These are phyloP conservation scores for Phoma sp. DNA, from an alignment of 2,329 filamentous ascomycete species.

Conservation along the genomic window DNA sequence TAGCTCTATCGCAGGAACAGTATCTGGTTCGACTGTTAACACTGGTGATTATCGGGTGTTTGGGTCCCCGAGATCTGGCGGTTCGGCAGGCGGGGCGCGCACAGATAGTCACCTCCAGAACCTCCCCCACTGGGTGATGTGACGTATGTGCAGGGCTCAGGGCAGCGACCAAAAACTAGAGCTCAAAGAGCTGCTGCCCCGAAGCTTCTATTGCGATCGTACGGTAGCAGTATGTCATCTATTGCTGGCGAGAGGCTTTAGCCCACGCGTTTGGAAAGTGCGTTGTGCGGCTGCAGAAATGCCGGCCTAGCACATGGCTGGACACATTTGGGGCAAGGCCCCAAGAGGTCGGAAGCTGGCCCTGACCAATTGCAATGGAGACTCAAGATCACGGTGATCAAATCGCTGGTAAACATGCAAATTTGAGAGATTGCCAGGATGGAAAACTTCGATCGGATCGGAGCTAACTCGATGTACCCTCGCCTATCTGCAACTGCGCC, in stretches of 20 bases:
- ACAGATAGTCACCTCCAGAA: neutral
- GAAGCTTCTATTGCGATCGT: neutral
- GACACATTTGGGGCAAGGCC: neutral
- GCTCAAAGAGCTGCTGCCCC: neutral
- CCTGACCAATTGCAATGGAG: neutral
- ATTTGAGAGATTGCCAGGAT: slow-evolving; percentile 7
- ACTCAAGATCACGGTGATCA: neutral
- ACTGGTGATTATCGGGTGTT: slow-evolving; percentile 8
- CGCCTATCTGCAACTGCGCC: slow-evolving; percentile 15
- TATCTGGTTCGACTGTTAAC: slow-evolving; percentile 1
- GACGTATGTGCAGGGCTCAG: slow-evolving; percentile 7
- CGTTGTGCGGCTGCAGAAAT: neutral
- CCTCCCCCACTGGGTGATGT: slow-evolving; percentile 4
- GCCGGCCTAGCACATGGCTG: slow-evolving; percentile 2
- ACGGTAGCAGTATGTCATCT: neutral
- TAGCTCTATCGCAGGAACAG: slow-evolving; percentile 10
- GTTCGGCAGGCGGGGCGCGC: neutral
- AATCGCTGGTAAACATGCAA: slow-evolving; percentile 16
- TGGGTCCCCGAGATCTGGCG: slow-evolving; percentile 14
- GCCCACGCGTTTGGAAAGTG: neutral
- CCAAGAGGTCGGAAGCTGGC: neutral
- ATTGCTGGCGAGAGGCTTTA: neutral
- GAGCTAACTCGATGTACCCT: slow-evolving; percentile 14
- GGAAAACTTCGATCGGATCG: slow-evolving; percentile 14
- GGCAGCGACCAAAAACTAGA: neutral